Evolutionary conservation across 2,329 filamentous ascomycete genomes (phyloP).

Genomic region (Massarina eburnea): DNA sequence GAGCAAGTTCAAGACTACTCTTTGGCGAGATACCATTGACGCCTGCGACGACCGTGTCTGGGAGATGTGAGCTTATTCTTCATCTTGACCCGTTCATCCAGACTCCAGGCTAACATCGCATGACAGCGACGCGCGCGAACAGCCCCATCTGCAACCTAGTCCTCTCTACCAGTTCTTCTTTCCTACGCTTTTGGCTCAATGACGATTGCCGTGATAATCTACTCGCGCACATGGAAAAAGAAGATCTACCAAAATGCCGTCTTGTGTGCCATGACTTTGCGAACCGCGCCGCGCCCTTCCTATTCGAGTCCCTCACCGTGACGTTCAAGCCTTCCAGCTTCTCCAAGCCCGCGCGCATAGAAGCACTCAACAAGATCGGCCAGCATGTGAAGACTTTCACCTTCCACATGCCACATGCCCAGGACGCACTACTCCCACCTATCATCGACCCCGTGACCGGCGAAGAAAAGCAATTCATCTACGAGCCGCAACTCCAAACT

Average conservation of each 20-base stretch:
- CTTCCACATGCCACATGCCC: slow-evolving; percentile 74
- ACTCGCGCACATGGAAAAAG: slow-evolving; percentile 44
- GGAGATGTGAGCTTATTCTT: slow-evolving; percentile 36
- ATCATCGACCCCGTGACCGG: slow-evolving; percentile 77
- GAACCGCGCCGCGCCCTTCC: slow-evolving; percentile 66
- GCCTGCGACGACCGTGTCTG: slow-evolving; percentile 40
- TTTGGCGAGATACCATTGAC: slow-evolving; percentile 54
- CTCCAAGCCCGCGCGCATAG: slow-evolving; percentile 70
- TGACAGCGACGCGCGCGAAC: slow-evolving; percentile 47
- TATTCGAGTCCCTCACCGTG: slow-evolving; percentile 70
- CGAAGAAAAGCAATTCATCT: slow-evolving; percentile 77
- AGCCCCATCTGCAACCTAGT: slow-evolving; percentile 54
- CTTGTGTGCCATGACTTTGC: slow-evolving; percentile 70
- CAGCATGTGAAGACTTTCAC: slow-evolving; percentile 76
- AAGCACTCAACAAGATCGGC: slow-evolving; percentile 75
- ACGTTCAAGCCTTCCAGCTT: slow-evolving; percentile 76
- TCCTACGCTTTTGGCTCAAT: slow-evolving; percentile 54
- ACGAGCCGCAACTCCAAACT: slow-evolving; percentile 68
- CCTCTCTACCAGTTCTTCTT: slow-evolving; percentile 51
- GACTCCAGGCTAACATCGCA: neutral
- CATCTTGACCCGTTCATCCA: neutral
- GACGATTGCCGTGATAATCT: slow-evolving; percentile 50
- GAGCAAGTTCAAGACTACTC: slow-evolving; percentile 44
- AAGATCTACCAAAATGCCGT: slow-evolving; percentile 56
- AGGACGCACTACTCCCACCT: slow-evolving; percentile 82